A percentile compares a stretch with the other conserved stretches of the same genome.
phyloP scores from a whole-genome alignment of 176 grass and related monocot genomes.

The Triticum aestivum region DNA sequence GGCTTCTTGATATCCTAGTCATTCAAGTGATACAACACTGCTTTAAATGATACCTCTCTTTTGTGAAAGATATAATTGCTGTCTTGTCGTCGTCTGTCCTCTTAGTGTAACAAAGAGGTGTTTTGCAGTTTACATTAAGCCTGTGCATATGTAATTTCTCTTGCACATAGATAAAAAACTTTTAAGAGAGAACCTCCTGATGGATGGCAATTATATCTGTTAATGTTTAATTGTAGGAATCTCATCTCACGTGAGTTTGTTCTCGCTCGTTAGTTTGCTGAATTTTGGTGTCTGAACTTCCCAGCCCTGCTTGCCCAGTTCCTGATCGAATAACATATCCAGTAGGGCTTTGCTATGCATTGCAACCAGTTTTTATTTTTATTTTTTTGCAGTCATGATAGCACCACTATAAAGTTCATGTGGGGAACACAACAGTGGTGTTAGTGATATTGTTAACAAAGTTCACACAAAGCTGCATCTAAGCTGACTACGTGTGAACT shows the following conservation, averaged over 20 bases:
- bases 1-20: constrained; percentile 6
- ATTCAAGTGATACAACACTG: neutral
- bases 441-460: neutral
- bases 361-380: neutral
- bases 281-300: constrained; percentile 8
- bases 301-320: neutral
- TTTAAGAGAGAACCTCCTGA: neutral
- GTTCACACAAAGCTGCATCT: neutral
- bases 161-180: neutral
- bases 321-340: neutral
- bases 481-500: neutral
- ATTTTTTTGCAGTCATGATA: neutral
- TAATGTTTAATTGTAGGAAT: neutral
- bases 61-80: neutral
- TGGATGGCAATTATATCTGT: neutral
- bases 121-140: neutral
- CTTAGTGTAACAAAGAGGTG: neutral
- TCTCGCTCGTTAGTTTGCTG: neutral
- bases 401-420: neutral
- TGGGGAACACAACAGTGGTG: neutral
- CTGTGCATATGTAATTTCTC: neutral
- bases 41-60: neutral
- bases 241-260: neutral
- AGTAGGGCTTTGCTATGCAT: neutral
- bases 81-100: neutral